These are phyloP conservation scores for Cyclocybe cylindracea DNA, from an alignment of 768 basidiomycete genomes.

Conservation along the genomic window DNA sequence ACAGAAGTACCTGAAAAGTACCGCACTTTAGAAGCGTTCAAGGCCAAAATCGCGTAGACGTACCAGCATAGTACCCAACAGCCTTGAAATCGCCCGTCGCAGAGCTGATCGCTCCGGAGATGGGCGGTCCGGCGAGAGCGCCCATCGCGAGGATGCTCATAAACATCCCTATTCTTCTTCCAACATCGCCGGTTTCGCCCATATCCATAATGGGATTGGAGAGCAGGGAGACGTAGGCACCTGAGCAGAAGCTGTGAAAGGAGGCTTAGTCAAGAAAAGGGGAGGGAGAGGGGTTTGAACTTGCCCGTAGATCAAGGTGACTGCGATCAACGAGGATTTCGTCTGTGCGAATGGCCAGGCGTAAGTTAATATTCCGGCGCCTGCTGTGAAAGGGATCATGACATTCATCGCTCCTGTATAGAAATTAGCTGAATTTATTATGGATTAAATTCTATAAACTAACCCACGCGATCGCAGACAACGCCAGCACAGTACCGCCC, in stretches of 20 bases:
- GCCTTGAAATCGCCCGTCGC: conserved; percentile 52
- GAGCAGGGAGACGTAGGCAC: conserved; percentile 60
- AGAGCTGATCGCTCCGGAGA: conserved; percentile 66
- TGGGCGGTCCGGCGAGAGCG: conserved; percentile 69
- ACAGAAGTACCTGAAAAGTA: conserved; percentile 20
- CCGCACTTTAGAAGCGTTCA: background rate
- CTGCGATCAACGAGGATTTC: conserved; percentile 44
- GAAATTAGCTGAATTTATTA: background rate
- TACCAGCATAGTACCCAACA: conserved; percentile 60
- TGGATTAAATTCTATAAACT: conserved; percentile 7
- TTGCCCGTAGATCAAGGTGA: conserved; percentile 68
- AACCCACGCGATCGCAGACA: conserved; percentile 57
- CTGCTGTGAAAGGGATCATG: conserved; percentile 61
- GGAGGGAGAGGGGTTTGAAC: conserved; percentile 10
- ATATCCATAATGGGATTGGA: conserved; percentile 59
- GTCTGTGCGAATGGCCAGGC: conserved; percentile 67
- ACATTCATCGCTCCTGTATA: conserved; percentile 62
- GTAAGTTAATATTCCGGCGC: conserved; percentile 61
- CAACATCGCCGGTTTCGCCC: conserved; percentile 61
- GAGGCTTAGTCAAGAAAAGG: background rate
- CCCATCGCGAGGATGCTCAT: conserved; percentile 62
- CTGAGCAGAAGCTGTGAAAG: conserved; percentile 44
- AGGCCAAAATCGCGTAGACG: background rate
- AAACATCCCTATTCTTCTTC: conserved; percentile 65
- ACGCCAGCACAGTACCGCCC: conserved; percentile 59